These are phyloP conservation scores for Dipteronia sinensis DNA, from an alignment of 345 rosid genomes.

Conservation along the genomic window DNA sequence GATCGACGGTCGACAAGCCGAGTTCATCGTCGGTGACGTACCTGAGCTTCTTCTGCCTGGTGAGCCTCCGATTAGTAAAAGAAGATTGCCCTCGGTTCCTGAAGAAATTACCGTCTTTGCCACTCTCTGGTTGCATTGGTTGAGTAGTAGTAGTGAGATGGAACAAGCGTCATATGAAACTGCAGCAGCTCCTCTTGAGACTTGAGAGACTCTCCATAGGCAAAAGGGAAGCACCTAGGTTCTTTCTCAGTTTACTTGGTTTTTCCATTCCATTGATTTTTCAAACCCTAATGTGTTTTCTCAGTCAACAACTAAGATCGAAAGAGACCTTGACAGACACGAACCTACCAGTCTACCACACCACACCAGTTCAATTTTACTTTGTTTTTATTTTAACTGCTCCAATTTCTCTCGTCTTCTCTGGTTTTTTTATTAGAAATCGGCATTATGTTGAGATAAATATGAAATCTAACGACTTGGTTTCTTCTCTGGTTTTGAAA, in stretches of 20 bases:
- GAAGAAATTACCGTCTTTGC: conserved; percentile 8
- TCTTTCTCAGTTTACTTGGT: conserved; percentile 31
- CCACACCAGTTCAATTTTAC: not conserved
- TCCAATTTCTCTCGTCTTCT: not conserved
- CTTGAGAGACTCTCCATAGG: not conserved
- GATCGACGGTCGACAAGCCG: conserved; percentile 28
- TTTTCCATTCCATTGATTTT: not conserved
- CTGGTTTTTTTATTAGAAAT: not conserved
- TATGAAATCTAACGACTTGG: not conserved
- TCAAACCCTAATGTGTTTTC: not conserved
- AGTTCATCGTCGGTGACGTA: conserved; percentile 46
- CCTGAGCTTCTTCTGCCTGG: conserved; percentile 56
- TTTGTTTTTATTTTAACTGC: not conserved
- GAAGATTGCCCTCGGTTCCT: conserved; percentile 21
- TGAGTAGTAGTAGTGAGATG: not conserved
- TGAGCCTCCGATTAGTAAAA: conserved; percentile 34
- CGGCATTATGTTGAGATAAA: not conserved
- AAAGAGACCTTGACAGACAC: not conserved
- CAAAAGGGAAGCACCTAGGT: conserved; percentile 26
- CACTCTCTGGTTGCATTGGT: not conserved
- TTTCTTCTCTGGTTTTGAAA: not conserved
- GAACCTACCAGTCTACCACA: not conserved
- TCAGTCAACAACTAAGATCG: conserved; percentile 20
- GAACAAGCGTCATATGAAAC: conserved; percentile 28
- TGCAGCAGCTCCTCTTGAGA: not conserved